Conservation (phyloP, 129 eudicot species). For the Dittrichia graveolens region DNA sequence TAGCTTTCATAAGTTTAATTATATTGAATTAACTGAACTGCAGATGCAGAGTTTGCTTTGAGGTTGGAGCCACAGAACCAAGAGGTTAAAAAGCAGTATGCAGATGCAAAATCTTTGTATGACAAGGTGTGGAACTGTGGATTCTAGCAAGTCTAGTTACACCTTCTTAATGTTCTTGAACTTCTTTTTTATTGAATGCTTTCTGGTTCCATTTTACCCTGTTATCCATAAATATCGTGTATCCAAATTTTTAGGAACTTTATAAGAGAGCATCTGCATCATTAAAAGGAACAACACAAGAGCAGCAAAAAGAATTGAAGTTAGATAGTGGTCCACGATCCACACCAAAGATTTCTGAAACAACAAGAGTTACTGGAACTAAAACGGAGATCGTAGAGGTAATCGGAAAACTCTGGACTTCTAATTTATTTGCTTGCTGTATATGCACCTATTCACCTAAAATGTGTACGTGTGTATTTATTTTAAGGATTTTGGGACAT, state of each 20-base stretch:
- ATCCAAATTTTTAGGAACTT: constrained; percentile 52
- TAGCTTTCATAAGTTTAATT: constrained; percentile 1
- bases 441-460: constrained; percentile 8
- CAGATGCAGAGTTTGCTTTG: constrained; percentile 92
- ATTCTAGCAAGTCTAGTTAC: not conserved
- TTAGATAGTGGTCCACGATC: constrained; percentile 33
- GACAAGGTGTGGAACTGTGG: constrained; percentile 75
- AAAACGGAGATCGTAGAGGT: constrained; percentile 55
- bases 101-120: constrained; percentile 73
- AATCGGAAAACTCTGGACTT: constrained; percentile 3
- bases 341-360: constrained; percentile 49
- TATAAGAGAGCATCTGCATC: constrained; percentile 68
- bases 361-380: constrained; percentile 42
- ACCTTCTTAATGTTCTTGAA: not conserved
- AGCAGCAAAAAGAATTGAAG: constrained; percentile 44
- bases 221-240: constrained; percentile 5
- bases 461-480: not conserved
- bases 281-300: constrained; percentile 38
- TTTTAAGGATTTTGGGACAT: not conserved
- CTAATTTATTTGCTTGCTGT: constrained; percentile 1
- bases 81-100: constrained; percentile 85
- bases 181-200: not conserved
- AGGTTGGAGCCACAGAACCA: constrained; percentile 91
- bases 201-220: constrained; percentile 6
- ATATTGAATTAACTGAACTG: constrained; percentile 19